Conservation (phyloP, 371 early-diverging fungal genomes). For the Saksenaea oblongispora region DNA sequence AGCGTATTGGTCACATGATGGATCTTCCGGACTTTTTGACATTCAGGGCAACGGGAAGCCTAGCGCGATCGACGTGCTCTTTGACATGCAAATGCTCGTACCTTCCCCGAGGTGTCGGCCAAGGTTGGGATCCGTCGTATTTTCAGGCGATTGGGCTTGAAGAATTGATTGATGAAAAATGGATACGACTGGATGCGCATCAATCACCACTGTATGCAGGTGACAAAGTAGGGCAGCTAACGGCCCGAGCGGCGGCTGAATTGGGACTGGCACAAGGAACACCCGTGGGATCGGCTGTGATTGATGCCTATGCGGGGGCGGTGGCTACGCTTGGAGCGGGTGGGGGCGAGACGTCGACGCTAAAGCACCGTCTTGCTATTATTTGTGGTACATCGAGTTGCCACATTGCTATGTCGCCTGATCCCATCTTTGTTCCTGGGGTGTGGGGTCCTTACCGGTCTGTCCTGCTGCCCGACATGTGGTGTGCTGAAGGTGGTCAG, state of each 20-base stretch:
- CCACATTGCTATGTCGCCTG: conserved; percentile 63
- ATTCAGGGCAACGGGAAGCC: conserved; percentile 60
- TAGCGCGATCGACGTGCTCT: conserved; percentile 61
- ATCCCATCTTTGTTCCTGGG: conserved; percentile 63
- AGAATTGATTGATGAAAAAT: conserved; percentile 50
- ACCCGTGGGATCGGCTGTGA: conserved; percentile 68
- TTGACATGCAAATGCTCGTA: conserved; percentile 76
- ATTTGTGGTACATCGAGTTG: conserved; percentile 77
- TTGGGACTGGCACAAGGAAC: conserved; percentile 57
- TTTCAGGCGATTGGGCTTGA: conserved; percentile 59
- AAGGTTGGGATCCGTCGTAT: conserved; percentile 65
- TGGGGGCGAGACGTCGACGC: conserved; percentile 11
- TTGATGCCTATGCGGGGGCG: conserved; percentile 80
- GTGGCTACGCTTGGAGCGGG: conserved; percentile 57
- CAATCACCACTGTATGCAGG: conserved; percentile 53
- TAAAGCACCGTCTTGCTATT: conserved; percentile 60
- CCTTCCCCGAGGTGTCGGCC: conserved; percentile 38
- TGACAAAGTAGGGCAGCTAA: conserved; percentile 52
- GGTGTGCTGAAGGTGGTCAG: conserved; percentile 75
- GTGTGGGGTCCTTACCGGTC: conserved; percentile 69
- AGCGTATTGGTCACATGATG: conserved; percentile 58
- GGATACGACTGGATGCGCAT: conserved; percentile 36
- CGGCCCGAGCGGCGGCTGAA: conserved; percentile 52
- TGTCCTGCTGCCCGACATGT: conserved; percentile 62
- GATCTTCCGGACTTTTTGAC: conserved; percentile 79